A percentile compares a stretch with the other conserved stretches of the same genome.
phyloP scores from a whole-genome alignment of 73 alveolate genomes.

The Paramecium bursaria region DNA sequence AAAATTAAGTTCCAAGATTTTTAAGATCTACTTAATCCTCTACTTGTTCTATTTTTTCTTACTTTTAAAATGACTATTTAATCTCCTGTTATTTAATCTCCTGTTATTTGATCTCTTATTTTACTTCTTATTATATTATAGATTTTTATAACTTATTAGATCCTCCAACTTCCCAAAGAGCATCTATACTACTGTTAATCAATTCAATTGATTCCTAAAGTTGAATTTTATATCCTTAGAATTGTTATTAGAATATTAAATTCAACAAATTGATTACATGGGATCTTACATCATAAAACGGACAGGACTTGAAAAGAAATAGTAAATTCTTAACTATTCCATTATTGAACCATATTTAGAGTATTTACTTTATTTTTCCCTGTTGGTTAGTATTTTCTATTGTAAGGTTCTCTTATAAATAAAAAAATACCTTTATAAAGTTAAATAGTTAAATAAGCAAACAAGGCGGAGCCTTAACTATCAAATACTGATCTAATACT shows the following conservation, averaged over 20 bases:
- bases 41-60: too few relatives aligned
- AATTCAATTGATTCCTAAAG: constrained; percentile 9
- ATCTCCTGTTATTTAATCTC: too few relatives aligned
- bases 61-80: too few relatives aligned
- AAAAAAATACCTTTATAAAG: background rate
- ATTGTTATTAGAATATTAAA: constrained; percentile 32
- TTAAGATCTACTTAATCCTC: constrained; percentile 29
- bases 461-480: constrained; percentile 34
- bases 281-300: constrained; percentile 25
- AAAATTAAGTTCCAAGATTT: constrained; percentile 44
- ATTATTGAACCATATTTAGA: background rate
- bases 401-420: background rate
- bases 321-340: constrained; percentile 14
- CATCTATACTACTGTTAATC: constrained; percentile 9
- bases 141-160: too few relatives aligned
- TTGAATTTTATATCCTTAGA: constrained; percentile 1
- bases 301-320: constrained; percentile 24
- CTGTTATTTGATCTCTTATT: too few relatives aligned
- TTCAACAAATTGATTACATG: constrained; percentile 2
- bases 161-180: constrained; percentile 7
- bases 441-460: background rate
- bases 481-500: constrained; percentile 13
- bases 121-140: too few relatives aligned
- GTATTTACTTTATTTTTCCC: constrained; percentile 34
- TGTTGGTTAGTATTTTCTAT: constrained; percentile 16